Conservation (phyloP, 306 rosid genomes). For the Castanea sativa region DNA sequence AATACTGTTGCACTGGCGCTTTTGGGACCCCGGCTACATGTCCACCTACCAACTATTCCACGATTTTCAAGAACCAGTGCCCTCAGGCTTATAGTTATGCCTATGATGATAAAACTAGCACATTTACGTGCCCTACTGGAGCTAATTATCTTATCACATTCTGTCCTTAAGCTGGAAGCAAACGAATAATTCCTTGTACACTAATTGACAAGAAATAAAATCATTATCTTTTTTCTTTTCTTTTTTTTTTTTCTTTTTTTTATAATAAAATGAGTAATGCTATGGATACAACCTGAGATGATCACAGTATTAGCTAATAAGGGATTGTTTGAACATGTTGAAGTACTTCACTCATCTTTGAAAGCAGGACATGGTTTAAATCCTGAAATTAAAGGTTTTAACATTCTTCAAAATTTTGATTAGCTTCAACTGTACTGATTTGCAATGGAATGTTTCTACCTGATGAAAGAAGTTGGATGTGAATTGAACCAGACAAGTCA, state of each 20-base stretch:
- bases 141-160: constrained; percentile 52
- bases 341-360: constrained; percentile 29
- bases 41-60: too few relatives aligned
- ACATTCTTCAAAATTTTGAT: constrained; percentile 32
- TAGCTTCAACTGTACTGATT: constrained; percentile 19
- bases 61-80: too few relatives aligned
- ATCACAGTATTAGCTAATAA: constrained; percentile 32
- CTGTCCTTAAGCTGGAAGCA: constrained; percentile 31
- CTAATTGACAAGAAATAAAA: too few relatives aligned
- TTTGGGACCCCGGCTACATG: too few relatives aligned
- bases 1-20: too few relatives aligned
- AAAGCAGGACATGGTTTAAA: constrained; percentile 26
- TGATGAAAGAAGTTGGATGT: constrained; percentile 43
- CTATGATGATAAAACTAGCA: too few relatives aligned
- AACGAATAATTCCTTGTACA: too few relatives aligned
- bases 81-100: too few relatives aligned
- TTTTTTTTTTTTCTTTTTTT: neutral
- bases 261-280: too few relatives aligned
- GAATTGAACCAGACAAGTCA: constrained; percentile 46
- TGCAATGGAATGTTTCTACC: constrained; percentile 35
- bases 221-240: too few relatives aligned
- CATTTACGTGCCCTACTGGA: constrained; percentile 37
- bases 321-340: constrained; percentile 36
- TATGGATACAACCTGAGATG: constrained; percentile 12
- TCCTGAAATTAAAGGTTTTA: constrained; percentile 42